These are phyloP conservation scores for Thymus quinquecostatus DNA, from an alignment of 257 asterid genomes.

Conservation along the genomic window DNA sequence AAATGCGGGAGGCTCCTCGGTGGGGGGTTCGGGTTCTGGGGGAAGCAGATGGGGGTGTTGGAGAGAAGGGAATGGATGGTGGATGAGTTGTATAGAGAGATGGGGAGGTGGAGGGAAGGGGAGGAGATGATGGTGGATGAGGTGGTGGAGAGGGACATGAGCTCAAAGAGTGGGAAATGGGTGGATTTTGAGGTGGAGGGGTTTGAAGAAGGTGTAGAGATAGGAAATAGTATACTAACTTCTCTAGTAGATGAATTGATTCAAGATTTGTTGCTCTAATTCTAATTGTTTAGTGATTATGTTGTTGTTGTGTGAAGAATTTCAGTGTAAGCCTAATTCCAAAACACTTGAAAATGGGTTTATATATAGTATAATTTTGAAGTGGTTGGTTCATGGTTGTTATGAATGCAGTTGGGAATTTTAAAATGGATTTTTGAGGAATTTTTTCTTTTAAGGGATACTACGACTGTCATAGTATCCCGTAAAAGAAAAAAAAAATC, in stretches of 20 bases:
- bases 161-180: constrained; percentile 84
- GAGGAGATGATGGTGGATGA: constrained; percentile 91
- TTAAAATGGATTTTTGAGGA: neutral
- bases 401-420: neutral
- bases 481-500: too few species aligned
- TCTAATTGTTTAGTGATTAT: constrained; percentile 32
- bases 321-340: constrained; percentile 21
- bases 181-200: constrained; percentile 69
- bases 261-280: constrained; percentile 54
- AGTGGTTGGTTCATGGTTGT: neutral
- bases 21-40: constrained; percentile 63
- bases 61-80: constrained; percentile 60
- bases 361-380: neutral
- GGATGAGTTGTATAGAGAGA: constrained; percentile 78
- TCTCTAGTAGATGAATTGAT: constrained; percentile 74
- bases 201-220: constrained; percentile 83
- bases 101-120: constrained; percentile 60
- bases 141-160: constrained; percentile 91
- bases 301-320: neutral
- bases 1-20: constrained; percentile 43
- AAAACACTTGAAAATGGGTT: neutral
- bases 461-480: too few species aligned
- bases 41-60: constrained; percentile 48
- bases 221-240: constrained; percentile 69
- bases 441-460: neutral